A percentile compares a stretch with the other conserved stretches of the same genome.
phyloP scores from a whole-genome alignment of 768 basidiomycete genomes.

The Collybiopsis confluens region DNA sequence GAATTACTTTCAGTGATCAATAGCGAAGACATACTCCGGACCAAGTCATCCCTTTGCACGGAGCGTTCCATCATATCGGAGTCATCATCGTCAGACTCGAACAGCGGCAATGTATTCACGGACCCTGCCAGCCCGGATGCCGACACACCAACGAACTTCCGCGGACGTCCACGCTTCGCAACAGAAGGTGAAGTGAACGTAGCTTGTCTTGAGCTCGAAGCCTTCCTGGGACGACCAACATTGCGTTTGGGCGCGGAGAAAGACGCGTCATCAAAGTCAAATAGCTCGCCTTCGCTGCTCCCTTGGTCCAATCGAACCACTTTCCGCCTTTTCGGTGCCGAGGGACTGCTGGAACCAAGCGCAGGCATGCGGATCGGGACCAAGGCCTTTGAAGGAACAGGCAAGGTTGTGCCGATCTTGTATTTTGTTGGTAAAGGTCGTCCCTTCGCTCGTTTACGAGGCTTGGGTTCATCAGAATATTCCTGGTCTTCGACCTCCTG shows the following conservation, averaged over 20 bases:
- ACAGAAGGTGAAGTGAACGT: neutral
- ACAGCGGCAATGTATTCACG: neutral
- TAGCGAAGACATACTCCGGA: conserved; percentile 13
- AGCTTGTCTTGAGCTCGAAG: neutral
- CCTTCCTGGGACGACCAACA: neutral
- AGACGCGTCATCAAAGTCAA: conserved; percentile 18
- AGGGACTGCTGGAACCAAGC: conserved; percentile 6
- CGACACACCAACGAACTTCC: too few species aligned
- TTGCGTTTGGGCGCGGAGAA: neutral
- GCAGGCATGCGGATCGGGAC: conserved; percentile 5
- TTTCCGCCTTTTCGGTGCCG: neutral
- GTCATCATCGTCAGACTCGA: neutral
- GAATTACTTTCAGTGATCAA: too few species aligned
- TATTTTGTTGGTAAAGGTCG: neutral
- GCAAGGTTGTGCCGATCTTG: conserved; percentile 1
- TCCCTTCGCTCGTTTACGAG: neutral
- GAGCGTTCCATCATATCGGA: neutral
- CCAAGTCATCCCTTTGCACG: neutral
- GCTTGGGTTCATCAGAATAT: conserved; percentile 1
- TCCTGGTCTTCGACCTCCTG: conserved; percentile 14
- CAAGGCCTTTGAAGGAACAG: neutral
- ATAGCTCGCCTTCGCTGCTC: conserved; percentile 25
- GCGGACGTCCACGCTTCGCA: conserved; percentile 6
- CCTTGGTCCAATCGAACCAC: neutral
- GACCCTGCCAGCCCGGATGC: too few species aligned